A percentile compares a stretch with the other conserved stretches of the same genome.
Conservation (phyloP, 1,139 yeast species). For the Geotrichum aggregatum region DNA sequence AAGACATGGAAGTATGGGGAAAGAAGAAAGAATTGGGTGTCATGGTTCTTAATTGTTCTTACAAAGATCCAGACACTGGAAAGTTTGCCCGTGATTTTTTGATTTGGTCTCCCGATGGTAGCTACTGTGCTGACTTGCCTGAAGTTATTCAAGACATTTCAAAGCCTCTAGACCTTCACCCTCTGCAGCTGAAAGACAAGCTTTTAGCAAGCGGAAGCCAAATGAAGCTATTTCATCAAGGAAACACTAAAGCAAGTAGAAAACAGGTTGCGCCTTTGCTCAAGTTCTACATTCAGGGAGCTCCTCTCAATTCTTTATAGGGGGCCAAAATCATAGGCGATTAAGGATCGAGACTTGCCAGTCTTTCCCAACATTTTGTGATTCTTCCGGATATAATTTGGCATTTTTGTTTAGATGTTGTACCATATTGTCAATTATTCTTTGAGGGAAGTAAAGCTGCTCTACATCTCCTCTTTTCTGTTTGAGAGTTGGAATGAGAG, state of each 20-base stretch:
- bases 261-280: slow-evolving; percentile 76
- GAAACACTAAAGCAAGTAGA: slow-evolving; percentile 60
- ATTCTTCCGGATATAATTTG: slow-evolving; percentile 5
- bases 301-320: slow-evolving; percentile 22
- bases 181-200: slow-evolving; percentile 5
- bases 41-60: slow-evolving; percentile 61
- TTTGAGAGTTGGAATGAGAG: slow-evolving; percentile 30
- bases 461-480: slow-evolving; percentile 43
- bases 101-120: slow-evolving; percentile 34
- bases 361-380: slow-evolving; percentile 4
- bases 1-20: slow-evolving; percentile 42
- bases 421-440: slow-evolving; percentile 7
- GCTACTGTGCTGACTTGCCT: slow-evolving; percentile 28
- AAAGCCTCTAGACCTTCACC: slow-evolving; percentile 39
- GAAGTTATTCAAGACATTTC: slow-evolving; percentile 37
- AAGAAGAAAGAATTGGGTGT: slow-evolving; percentile 48
- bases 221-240: slow-evolving; percentile 45
- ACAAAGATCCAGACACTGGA: slow-evolving; percentile 41
- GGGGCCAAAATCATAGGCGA: background rate
- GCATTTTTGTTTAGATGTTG: slow-evolving; percentile 7
- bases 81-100: slow-evolving; percentile 58
- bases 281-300: slow-evolving; percentile 29
- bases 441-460: slow-evolving; percentile 26
- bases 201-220: slow-evolving; percentile 7
- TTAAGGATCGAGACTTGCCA: slow-evolving; percentile 20